phyloP scores from a whole-genome alignment of 1,139 yeast genomes.

The Suhomyces bokatorum region DNA sequence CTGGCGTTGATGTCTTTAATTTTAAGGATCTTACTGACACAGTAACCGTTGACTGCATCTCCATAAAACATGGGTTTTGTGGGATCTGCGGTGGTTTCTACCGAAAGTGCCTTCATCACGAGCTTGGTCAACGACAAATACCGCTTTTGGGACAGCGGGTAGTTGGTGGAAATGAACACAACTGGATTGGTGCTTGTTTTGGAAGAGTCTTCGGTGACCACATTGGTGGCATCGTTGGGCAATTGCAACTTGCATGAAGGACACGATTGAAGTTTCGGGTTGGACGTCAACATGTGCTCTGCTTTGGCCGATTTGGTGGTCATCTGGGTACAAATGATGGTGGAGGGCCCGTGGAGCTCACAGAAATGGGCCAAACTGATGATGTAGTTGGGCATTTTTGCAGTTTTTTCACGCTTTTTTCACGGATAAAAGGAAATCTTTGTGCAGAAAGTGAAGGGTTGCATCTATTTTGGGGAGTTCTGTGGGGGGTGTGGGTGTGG shows the following conservation, averaged over 20 bases:
- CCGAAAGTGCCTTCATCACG: slow-evolving; percentile 66
- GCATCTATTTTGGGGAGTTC: background rate
- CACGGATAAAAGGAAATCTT: background rate
- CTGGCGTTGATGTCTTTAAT: slow-evolving; percentile 70
- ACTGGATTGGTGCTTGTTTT: background rate
- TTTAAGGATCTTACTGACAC: slow-evolving; percentile 66
- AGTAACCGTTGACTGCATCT: slow-evolving; percentile 66
- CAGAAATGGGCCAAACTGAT: slow-evolving; percentile 79
- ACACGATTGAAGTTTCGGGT: slow-evolving; percentile 50
- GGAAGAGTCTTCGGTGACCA: slow-evolving; percentile 18
- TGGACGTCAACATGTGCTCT: slow-evolving; percentile 25
- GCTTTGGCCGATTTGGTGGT: slow-evolving; percentile 29
- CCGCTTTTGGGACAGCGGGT: slow-evolving; percentile 56
- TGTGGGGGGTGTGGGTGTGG: background rate
- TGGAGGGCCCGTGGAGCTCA: slow-evolving; percentile 82
- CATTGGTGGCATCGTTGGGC: slow-evolving; percentile 38
- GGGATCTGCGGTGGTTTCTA: slow-evolving; percentile 68
- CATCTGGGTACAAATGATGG: slow-evolving; percentile 70
- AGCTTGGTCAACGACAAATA: slow-evolving; percentile 59
- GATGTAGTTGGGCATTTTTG: slow-evolving; percentile 25
- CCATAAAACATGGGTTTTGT: slow-evolving; percentile 71
- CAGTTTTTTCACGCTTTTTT: background rate
- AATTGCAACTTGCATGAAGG: slow-evolving; percentile 56
- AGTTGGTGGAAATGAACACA: slow-evolving; percentile 53
- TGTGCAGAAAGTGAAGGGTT: background rate